Evolutionary conservation across 441 rosid species (phyloP).

Genomic region (Viola pubescens): DNA sequence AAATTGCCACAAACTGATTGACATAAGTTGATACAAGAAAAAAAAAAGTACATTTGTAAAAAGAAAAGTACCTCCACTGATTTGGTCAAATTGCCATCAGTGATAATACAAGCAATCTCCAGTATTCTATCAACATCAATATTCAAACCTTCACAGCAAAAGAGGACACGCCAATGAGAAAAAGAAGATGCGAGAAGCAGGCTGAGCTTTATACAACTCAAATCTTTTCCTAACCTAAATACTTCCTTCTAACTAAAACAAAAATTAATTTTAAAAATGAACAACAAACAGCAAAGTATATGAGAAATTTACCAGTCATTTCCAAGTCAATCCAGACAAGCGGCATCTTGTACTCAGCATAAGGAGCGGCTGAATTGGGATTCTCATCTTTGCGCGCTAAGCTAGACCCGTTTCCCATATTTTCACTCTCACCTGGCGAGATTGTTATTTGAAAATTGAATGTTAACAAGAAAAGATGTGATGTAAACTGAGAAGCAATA

Average conservation of each 20-base stretch:
- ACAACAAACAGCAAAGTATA: neutral
- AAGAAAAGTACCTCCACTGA: constrained; percentile 58
- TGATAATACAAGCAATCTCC: constrained; percentile 89
- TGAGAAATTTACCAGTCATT: constrained; percentile 61
- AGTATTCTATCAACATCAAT: constrained; percentile 75
- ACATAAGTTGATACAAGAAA: neutral
- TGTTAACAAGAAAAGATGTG: no score
- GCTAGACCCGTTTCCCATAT: constrained; percentile 14
- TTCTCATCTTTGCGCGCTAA: constrained; percentile 12
- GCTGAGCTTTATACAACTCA: neutral
- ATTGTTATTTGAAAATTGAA: no score
- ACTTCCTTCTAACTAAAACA: neutral
- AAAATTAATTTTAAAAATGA: neutral
- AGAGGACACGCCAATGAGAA: constrained; percentile 3
- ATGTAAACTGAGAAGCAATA: no score
- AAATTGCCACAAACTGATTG: neutral
- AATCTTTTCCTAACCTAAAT: neutral
- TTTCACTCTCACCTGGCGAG: constrained; percentile 14
- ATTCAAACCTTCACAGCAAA: constrained; percentile 49
- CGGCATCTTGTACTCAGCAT: constrained; percentile 45
- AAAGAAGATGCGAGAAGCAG: neutral
- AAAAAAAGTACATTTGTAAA: constrained; percentile 2
- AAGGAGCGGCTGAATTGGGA: constrained; percentile 15
- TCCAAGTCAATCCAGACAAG: constrained; percentile 95
- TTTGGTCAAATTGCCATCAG: constrained; percentile 66